Percentiles rank a stretch among this genome's conserved stretches.
Evolutionary conservation across 371 early-diverging fungal species (phyloP).

Genomic region (Mucor racemosus): DNA sequence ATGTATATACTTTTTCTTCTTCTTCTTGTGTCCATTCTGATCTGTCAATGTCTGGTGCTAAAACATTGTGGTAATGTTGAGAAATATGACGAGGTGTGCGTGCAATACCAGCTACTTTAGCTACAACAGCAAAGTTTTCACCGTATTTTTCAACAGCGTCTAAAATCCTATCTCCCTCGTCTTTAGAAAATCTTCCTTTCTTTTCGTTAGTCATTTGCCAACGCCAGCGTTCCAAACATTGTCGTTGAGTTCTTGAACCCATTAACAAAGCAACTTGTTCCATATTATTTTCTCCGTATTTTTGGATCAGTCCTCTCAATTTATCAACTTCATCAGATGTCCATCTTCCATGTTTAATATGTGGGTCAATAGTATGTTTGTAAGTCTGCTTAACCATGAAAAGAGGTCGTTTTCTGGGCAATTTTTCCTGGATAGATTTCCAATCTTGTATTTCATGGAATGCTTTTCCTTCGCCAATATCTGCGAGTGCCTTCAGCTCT

Average conservation of each 20-base stretch:
- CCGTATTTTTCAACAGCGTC: constrained; percentile 41
- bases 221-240: constrained; percentile 48
- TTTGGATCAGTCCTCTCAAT: constrained; percentile 13
- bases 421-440: constrained; percentile 24
- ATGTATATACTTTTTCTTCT: constrained; percentile 17
- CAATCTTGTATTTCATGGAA: constrained; percentile 26
- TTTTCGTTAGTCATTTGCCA: constrained; percentile 30
- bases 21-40: constrained; percentile 48
- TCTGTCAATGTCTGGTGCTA: constrained; percentile 39
- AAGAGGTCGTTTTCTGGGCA: constrained; percentile 31
- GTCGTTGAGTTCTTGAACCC: constrained; percentile 34
- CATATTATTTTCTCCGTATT: constrained; percentile 27
- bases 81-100: constrained; percentile 49
- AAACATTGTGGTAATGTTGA: constrained; percentile 41
- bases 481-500: constrained; percentile 26
- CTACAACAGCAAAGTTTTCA: constrained; percentile 40
- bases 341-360: constrained; percentile 43
- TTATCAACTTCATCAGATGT: constrained; percentile 28
- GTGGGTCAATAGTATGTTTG: constrained; percentile 34
- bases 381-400: constrained; percentile 32
- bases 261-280: constrained; percentile 22
- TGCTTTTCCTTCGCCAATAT: constrained; percentile 17
- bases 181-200: constrained; percentile 38
- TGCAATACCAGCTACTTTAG: constrained; percentile 28
- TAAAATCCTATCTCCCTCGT: constrained; percentile 37